Evolutionary conservation across 208 protist species (phyloP), one percentile per base, ranked within the genome.

Genomic region (Trypanosomatidae sp.): DNA sequence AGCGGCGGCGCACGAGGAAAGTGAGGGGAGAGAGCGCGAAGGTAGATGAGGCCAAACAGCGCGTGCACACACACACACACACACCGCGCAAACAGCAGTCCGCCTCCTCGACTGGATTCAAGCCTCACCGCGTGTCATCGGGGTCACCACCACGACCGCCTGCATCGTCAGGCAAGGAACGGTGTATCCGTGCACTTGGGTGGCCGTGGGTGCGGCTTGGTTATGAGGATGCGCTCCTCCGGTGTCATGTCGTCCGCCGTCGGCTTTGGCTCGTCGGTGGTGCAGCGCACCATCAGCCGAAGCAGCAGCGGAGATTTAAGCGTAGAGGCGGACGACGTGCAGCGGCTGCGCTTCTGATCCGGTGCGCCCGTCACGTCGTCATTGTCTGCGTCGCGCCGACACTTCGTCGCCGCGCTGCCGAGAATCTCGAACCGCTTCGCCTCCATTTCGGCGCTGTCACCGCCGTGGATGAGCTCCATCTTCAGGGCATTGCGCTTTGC

Each of bases 401-500:
- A 81, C 76, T 91, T 86, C 19, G 74, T 75, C 19, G 82, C 82
- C 5, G 88, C 85, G 53, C 73, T 69, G 41, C 91, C 91, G 19
- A 95, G 76, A 66, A 95, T 95, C 64, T 95, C 91, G 5, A 47
- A 41, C 4, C 75, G 66, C 47, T 84, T 77, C 22, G 59, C 76
- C 41, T 88, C 76, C 41, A 67, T 81, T 2, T 81, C 74, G 0
- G 68, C 76, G 50, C 72, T 82, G 71, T 81, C 78, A 25, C 44
- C 68, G 3, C 71, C 72, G 4, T 84, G 81, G 56, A 97, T 73
- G 17, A 91, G 71, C 83, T 97, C 92, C 39, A 90, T 97, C 74
- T 97, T 97, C 15, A 95, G 81, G 3, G 83, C 86, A 70, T 93
- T 90, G 39, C 90, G 88, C 79, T 95, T 97, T 2, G 87, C 83